phyloP scores from a whole-genome alignment of 2,329 filamentous ascomycete species.

The Ceratocystis alfenasii region DNA sequence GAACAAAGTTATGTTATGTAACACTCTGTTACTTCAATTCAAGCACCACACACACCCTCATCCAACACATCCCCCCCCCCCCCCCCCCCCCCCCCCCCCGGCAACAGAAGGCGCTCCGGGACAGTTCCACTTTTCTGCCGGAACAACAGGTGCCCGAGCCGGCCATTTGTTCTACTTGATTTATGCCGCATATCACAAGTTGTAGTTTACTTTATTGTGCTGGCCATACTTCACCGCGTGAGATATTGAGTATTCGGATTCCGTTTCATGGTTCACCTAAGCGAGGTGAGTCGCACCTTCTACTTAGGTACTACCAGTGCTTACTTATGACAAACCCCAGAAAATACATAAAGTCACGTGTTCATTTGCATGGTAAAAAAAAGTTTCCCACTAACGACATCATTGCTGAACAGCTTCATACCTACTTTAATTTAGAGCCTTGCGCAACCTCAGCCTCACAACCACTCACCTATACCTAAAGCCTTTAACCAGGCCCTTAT shows the following conservation, averaged over 20 bases:
- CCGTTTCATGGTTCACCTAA: too few relatives aligned
- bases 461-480: neutral
- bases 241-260: too few relatives aligned
- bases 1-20: too few relatives aligned
- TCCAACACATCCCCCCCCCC: neutral
- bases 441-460: conserved; percentile 15
- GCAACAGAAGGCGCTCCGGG: conserved; percentile 7
- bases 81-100: neutral
- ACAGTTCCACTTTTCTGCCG: conserved; percentile 16
- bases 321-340: too few relatives aligned
- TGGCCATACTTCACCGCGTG: neutral
- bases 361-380: conserved; percentile 10
- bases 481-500: neutral
- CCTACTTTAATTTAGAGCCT: conserved; percentile 13
- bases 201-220: neutral
- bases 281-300: too few relatives aligned
- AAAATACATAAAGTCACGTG: conserved; percentile 18
- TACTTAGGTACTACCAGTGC: too few relatives aligned
- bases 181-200: neutral
- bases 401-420: conserved; percentile 11
- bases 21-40: too few relatives aligned
- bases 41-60: too few relatives aligned
- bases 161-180: neutral
- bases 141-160: neutral
- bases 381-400: conserved; percentile 22